Evolutionary conservation across 257 asterid genomes (phyloP), one percentile per base, ranked within the genome.

Genomic region (Solanum pennellii): DNA sequence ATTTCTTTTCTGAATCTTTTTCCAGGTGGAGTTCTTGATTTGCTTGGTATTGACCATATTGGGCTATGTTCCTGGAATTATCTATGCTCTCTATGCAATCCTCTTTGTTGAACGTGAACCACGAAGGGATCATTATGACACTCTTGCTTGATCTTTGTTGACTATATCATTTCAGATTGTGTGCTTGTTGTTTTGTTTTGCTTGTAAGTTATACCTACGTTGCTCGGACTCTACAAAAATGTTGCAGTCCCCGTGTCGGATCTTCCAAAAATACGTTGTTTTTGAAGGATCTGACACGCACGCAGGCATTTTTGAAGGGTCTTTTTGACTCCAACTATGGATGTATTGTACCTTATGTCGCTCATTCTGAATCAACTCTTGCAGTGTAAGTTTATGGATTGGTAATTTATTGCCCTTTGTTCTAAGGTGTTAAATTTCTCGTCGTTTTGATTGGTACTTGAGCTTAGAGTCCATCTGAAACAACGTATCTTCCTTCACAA

Each of bases 11-110:
- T 72, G 77, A 15, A 15, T 25, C 33, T 71, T 15, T 73, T 73
- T 73, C 25, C 95, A 92, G 95, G 89, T 94, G 56, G 96, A 94
- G 72, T 92, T 94, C 89, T 85, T 92, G 86, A 92, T 93, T 59
- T 90, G 85, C 68, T 18, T 80, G 85, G 85, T 80, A 37, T 80
- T 93, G 75, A 93, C 96, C 23, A 89, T 94, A 6, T 82, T 94
- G 59, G 98, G 95, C 16, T 93, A 94, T 35, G 42, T 94, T 60
- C 96, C 95, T 45, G 96, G 96, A 59, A 92, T 94, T 23, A 76
- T 94, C 29, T 94, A 94, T 80, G 96, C 94, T 1, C 86, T 92
- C 7, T 94, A 93, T 52, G 93, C 93, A 21, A 93, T 93, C 42
- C 41, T 80, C 10, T 45, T n/a, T 47, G 29, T 49, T 18, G 68